Conservation (phyloP, 2,329 filamentous ascomycete genomes). For the Akanthomyces dipterigenus region DNA sequence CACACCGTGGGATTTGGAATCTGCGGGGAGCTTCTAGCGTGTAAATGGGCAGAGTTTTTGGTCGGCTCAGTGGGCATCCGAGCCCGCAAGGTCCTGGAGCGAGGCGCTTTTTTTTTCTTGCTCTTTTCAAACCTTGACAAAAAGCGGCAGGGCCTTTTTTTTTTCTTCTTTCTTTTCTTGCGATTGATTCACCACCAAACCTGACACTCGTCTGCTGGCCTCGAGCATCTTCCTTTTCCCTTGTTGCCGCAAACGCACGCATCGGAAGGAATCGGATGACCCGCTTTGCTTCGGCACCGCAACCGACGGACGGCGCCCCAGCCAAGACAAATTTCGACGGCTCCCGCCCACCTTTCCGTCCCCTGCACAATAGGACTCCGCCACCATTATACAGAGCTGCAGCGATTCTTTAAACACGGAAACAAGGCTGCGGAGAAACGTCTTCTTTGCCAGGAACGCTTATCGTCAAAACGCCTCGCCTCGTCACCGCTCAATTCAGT, state of each 20-base stretch:
- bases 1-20: not conserved
- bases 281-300: conserved; percentile 6
- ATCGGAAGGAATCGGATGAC: conserved; percentile 8
- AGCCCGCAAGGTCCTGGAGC: not conserved
- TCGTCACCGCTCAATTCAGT: no score
- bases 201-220: no score
- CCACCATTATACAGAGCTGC: not conserved
- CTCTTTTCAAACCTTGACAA: no score
- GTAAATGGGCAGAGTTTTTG: not conserved
- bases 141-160: no score
- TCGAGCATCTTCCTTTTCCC: no score
- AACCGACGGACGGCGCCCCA: not conserved
- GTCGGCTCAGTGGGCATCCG: not conserved
- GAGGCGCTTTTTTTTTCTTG: not conserved
- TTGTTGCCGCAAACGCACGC: not conserved
- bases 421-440: no score
- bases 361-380: not conserved
- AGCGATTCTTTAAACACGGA: not conserved
- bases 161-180: no score
- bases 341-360: not conserved
- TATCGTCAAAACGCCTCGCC: no score
- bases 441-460: no score
- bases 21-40: not conserved
- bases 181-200: no score
- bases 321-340: not conserved